Evolutionary conservation across 306 rosid genomes (phyloP).

Genomic region (Mimosa pudica): DNA sequence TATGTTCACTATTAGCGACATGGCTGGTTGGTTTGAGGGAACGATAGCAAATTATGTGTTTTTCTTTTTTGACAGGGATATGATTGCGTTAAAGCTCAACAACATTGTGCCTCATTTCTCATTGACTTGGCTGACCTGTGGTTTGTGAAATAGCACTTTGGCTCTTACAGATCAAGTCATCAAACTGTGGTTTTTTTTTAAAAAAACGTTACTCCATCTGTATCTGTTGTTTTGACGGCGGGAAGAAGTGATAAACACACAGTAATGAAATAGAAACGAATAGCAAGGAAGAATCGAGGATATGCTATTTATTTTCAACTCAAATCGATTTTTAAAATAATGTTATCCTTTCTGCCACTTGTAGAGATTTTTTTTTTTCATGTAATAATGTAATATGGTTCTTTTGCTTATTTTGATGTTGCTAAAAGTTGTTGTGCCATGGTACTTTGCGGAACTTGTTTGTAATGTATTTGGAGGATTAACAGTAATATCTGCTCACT

Average conservation of each 20-base stretch:
- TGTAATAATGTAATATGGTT: not conserved
- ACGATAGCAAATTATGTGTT: conserved; percentile 18
- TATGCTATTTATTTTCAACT: conserved; percentile 39
- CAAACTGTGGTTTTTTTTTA: conserved; percentile 51
- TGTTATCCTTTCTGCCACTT: conserved; percentile 35
- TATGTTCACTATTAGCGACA: conserved; percentile 30
- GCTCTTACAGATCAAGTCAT: conserved; percentile 32
- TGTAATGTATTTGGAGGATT: not conserved
- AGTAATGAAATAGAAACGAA: conserved; percentile 40
- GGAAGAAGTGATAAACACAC: conserved; percentile 55
- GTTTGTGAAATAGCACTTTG: conserved; percentile 43
- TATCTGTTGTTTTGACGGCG: conserved; percentile 41
- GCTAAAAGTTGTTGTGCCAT: conserved; percentile 6
- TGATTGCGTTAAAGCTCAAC: conserved; percentile 39
- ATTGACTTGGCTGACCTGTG: conserved; percentile 41
- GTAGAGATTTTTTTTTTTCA: conserved; percentile 27
- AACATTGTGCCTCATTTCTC: conserved; percentile 17
- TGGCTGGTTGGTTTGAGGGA: conserved; percentile 3
- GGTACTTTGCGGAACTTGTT: conserved; percentile 8
- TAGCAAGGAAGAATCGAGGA: conserved; percentile 31
- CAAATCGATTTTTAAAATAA: conserved; percentile 42
- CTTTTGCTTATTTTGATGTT: not conserved
- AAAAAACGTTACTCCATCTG: conserved; percentile 35
- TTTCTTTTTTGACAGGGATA: conserved; percentile 41
- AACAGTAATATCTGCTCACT: not conserved